phyloP scores from a whole-genome alignment of 208 protist genomes.

The Crithidia thermophila region DNA sequence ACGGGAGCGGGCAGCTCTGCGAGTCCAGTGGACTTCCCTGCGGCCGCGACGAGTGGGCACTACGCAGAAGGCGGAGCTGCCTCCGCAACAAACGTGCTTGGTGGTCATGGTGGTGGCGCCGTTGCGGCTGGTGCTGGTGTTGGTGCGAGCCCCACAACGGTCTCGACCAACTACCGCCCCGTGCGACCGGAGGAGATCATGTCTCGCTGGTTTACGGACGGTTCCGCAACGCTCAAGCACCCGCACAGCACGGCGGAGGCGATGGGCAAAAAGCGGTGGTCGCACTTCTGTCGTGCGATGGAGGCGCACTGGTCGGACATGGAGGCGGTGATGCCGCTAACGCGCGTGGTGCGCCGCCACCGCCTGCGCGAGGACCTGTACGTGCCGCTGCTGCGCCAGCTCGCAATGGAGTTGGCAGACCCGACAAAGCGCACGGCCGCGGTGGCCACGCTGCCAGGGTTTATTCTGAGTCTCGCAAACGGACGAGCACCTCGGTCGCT shows the following conservation, averaged over 20 bases:
- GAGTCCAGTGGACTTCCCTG: background rate
- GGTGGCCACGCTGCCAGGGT: conserved; percentile 56
- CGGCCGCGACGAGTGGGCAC: background rate
- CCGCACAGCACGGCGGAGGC: conserved; percentile 47
- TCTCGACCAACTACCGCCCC: conserved; percentile 21
- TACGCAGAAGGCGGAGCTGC: background rate
- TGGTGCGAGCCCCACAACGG: background rate
- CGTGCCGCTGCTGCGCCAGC: conserved; percentile 76
- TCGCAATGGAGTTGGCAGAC: conserved; percentile 70
- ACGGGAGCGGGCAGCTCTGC: background rate
- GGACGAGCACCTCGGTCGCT: conserved; percentile 68
- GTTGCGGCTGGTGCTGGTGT: background rate
- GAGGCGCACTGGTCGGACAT: conserved; percentile 46
- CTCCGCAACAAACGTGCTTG: background rate
- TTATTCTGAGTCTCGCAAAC: conserved; percentile 81
- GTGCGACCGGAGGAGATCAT: conserved; percentile 50
- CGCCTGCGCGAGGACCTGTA: conserved; percentile 59
- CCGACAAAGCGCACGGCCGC: conserved; percentile 50
- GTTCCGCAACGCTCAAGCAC: conserved; percentile 48
- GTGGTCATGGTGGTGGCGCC: background rate
- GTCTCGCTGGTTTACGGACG: conserved; percentile 74
- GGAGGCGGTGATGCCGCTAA: conserved; percentile 67
- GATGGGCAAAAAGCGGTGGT: conserved; percentile 63
- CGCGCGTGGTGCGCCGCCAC: conserved; percentile 55
- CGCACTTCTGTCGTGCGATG: conserved; percentile 38